Conservation (phyloP, 1,139 yeast genomes). For the Debaryomycetaceae sp. region DNA sequence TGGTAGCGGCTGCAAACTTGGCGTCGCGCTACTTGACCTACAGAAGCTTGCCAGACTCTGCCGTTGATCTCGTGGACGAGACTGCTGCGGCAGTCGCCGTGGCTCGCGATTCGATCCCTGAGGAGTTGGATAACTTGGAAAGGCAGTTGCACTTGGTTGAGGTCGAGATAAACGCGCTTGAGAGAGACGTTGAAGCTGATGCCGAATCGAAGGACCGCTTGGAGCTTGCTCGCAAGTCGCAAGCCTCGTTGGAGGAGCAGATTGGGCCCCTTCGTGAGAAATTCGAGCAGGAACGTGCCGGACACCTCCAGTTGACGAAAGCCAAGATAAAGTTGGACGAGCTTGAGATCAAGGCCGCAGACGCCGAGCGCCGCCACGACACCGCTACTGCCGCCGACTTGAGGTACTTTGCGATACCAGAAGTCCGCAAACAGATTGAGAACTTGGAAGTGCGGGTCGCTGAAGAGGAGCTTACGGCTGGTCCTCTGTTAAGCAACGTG, state of each 20-base stretch:
- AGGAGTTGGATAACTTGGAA: slow-evolving; percentile 86
- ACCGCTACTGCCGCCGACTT: slow-evolving; percentile 92
- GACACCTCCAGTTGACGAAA: slow-evolving; percentile 81
- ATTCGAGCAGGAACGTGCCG: slow-evolving; percentile 78
- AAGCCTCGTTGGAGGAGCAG: slow-evolving; percentile 77
- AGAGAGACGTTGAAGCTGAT: slow-evolving; percentile 91
- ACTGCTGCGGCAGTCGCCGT: slow-evolving; percentile 97
- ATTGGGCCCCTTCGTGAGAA: slow-evolving; percentile 78
- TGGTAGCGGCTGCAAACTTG: slow-evolving; percentile 89
- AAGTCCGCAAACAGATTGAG: slow-evolving; percentile 64
- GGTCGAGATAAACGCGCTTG: slow-evolving; percentile 93
- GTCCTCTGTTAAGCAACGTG: slow-evolving; percentile 67
- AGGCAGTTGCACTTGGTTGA: slow-evolving; percentile 84
- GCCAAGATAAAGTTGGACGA: slow-evolving; percentile 90
- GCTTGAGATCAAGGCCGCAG: slow-evolving; percentile 81
- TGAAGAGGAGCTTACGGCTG: slow-evolving; percentile 50
- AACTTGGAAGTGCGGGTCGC: slow-evolving; percentile 67
- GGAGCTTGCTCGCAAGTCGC: slow-evolving; percentile 62
- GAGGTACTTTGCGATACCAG: slow-evolving; percentile 95
- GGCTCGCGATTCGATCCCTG: slow-evolving; percentile 96
- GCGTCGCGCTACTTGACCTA: slow-evolving; percentile 93
- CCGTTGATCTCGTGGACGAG: slow-evolving; percentile 93
- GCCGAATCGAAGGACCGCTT: slow-evolving; percentile 79
- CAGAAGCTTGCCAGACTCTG: slow-evolving; percentile 94
- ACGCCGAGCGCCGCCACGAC: slow-evolving; percentile 96